A percentile compares a stretch with the other conserved stretches of the same genome.
Conservation (phyloP, 768 basidiomycete genomes). For the Pisolithus marmoratus region DNA sequence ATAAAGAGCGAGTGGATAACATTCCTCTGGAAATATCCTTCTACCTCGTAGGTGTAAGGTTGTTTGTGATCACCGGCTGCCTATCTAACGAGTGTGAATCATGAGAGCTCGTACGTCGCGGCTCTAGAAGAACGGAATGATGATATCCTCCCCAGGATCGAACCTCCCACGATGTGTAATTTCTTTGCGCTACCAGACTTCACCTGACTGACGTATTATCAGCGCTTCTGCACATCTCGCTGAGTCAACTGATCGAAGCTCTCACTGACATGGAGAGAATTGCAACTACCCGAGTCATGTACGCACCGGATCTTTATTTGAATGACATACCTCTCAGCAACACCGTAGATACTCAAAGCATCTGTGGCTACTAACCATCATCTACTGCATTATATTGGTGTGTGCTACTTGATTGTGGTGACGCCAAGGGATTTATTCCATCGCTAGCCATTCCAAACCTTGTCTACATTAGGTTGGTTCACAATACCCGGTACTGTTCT, state of each 20-base stretch:
- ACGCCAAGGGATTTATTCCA: not conserved
- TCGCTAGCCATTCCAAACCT: conserved; percentile 59
- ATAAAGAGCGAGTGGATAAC: conserved; percentile 53
- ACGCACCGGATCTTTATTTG: not conserved
- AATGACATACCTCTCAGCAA: not conserved
- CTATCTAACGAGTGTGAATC: not conserved
- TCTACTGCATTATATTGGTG: conserved; percentile 59
- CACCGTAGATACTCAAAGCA: conserved; percentile 54
- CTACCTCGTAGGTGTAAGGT: conserved; percentile 47
- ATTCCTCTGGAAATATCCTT: conserved; percentile 65
- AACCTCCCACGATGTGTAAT: conserved; percentile 52
- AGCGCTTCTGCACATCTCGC: conserved; percentile 43
- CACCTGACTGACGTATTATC: not conserved
- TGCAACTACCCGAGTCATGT: conserved; percentile 51
- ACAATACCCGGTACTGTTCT: conserved; percentile 60
- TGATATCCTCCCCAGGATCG: conserved; percentile 32
- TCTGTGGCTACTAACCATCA: conserved; percentile 54
- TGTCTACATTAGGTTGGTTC: conserved; percentile 45
- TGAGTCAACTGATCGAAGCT: conserved; percentile 55
- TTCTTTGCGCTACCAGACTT: not conserved
- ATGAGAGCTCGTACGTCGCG: conserved; percentile 68
- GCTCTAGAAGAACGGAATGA: conserved; percentile 42
- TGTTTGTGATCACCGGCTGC: no score
- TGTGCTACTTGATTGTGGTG: conserved; percentile 7
- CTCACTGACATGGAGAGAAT: conserved; percentile 69